Percentiles rank a stretch among this genome's conserved stretches.
These are phyloP conservation scores for Wickerhamiella azymoides DNA, from an alignment of 805 yeast species.

Conservation along the genomic window DNA sequence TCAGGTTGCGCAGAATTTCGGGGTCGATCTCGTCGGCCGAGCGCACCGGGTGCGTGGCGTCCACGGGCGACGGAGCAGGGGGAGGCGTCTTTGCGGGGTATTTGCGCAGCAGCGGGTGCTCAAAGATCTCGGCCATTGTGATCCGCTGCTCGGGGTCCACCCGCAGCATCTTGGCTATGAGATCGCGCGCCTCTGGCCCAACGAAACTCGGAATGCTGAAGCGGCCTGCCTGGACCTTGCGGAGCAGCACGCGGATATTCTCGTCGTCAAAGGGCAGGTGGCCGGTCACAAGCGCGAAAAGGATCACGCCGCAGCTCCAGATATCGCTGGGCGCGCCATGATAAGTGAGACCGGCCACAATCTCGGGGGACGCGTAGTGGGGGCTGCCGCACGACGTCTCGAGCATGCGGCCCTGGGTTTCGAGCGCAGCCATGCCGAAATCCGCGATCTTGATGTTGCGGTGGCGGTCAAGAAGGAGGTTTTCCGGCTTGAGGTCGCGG, in stretches of 20 bases:
- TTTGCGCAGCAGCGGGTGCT: conserved; percentile 69
- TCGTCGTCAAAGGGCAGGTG: conserved; percentile 96
- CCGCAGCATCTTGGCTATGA: conserved; percentile 63
- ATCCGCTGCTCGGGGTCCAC: conserved; percentile 76
- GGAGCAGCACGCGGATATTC: conserved; percentile 68
- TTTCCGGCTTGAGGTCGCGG: conserved; percentile 76
- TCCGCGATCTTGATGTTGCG: conserved; percentile 92
- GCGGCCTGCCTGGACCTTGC: conserved; percentile 84
- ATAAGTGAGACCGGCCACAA: conserved; percentile 85
- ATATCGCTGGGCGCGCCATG: conserved; percentile 96
- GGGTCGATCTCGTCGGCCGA: conserved; percentile 44
- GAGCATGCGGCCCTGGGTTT: conserved; percentile 61
- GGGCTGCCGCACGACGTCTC: conserved; percentile 98
- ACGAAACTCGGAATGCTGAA: conserved; percentile 71
- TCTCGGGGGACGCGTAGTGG: conserved; percentile 96
- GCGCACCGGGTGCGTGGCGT: conserved; percentile 24
- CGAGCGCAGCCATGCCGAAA: conserved; percentile 98
- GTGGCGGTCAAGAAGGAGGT: conserved; percentile 63
- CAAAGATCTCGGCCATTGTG: conserved; percentile 56
- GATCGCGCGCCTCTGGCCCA: conserved; percentile 74
- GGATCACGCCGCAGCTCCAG: conserved; percentile 95
- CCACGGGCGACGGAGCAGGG: conserved; percentile 15
- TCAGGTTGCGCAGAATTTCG: conserved; percentile 61
- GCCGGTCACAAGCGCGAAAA: conserved; percentile 87
- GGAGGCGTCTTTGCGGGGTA: conserved; percentile 55